These are phyloP conservation scores for Schizosaccharomyces japonicus DNA, from an alignment of 805 yeast genomes.

Conservation along the genomic window DNA sequence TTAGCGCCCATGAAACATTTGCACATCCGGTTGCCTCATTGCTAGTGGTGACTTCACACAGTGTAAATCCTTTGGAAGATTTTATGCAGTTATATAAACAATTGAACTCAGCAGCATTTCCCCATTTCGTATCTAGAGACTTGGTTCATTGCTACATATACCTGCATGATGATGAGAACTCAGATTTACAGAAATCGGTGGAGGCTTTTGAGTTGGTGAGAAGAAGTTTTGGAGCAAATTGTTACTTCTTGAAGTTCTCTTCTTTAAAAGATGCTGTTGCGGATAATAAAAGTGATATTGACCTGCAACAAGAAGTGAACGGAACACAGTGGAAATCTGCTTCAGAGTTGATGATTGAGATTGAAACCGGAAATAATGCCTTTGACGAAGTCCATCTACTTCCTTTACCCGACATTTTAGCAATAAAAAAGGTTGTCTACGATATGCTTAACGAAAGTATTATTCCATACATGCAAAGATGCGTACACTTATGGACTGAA, in stretches of 20 bases:
- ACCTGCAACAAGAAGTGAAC: not conserved
- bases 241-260: conserved; percentile 12
- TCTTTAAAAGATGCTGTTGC: not conserved
- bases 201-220: conserved; percentile 21
- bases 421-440: conserved; percentile 8
- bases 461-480: conserved; percentile 67
- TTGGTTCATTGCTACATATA: conserved; percentile 32
- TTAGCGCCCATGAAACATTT: conserved; percentile 63
- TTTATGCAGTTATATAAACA: conserved; percentile 29
- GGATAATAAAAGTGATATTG: not conserved
- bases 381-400: not conserved
- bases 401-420: not conserved
- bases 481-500: conserved; percentile 68
- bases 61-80: conserved; percentile 34
- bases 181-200: conserved; percentile 22
- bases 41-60: conserved; percentile 35
- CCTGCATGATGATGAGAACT: conserved; percentile 25
- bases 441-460: conserved; percentile 28
- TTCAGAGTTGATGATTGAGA: conserved; percentile 25
- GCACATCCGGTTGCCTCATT: conserved; percentile 67
- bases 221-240: conserved; percentile 17
- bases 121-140: conserved; percentile 41
- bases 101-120: conserved; percentile 21
- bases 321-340: conserved; percentile 20
- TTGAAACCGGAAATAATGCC: not conserved